Evolutionary conservation across 805 yeast genomes (phyloP).

Genomic region (Ogataea ramenticola): DNA sequence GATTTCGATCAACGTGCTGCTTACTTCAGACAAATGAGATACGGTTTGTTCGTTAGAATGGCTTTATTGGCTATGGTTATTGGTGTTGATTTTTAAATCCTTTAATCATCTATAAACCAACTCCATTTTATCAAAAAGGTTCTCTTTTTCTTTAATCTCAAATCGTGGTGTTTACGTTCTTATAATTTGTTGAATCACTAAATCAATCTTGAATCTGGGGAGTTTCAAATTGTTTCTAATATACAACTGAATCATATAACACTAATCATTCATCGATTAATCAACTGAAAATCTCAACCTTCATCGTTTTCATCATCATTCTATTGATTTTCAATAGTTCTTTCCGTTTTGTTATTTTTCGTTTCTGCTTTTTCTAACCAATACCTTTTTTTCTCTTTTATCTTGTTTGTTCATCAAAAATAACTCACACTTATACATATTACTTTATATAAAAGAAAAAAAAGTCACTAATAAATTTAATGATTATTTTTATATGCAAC

Average conservation of each 20-base stretch:
- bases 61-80: constrained; percentile 96
- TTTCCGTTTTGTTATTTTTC: too few relatives aligned
- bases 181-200: background rate
- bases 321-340: too few relatives aligned
- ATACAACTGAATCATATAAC: too few relatives aligned
- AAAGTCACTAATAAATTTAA: background rate
- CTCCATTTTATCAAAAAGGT: too few relatives aligned
- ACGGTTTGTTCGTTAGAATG: constrained; percentile 97
- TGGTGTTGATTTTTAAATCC: constrained; percentile 71
- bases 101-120: background rate
- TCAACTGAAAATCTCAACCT: background rate
- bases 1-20: constrained; percentile 99
- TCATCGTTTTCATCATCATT: too few relatives aligned
- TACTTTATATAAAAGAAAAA: background rate
- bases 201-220: background rate
- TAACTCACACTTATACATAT: background rate
- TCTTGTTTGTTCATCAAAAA: background rate
- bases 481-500: background rate
- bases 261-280: background rate
- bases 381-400: background rate
- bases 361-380: too few relatives aligned
- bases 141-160: too few relatives aligned
- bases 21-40: constrained; percentile 98
- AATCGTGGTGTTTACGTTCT: background rate
- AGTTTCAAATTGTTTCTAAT: background rate